Base-by-base conservation (phyloP, 495 filamentous ascomycete species). In the Podospora conica region DNA sequence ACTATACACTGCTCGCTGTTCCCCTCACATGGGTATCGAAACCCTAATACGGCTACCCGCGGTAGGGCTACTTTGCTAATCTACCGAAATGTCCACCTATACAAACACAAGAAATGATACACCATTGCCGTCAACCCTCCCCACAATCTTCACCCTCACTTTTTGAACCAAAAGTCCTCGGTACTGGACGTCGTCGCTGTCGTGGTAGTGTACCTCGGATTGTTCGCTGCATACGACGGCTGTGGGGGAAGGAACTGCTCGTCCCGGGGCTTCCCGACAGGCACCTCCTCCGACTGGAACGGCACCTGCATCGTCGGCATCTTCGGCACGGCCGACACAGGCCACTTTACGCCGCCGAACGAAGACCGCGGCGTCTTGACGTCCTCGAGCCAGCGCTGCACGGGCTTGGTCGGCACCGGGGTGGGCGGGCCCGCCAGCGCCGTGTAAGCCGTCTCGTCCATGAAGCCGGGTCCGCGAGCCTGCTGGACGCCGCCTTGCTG, bases 381-480 rank as follows among this genome's bases (percentile, higher is more conserved):
- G 11, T 27, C 65, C 18, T 64, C 58, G 12, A 72, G 58, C 70
- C 70, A 73, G 15, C 48, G 40, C 33, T 64, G 55, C 21, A 70
- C 66, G 1, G 68, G 70, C 55, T 70, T 69, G 9, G 27, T 23
- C 22, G 53, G 54, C 0, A 28, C 25, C 1, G 70, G 68, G 3
- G 70, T 67, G 2, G 31, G 64, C 10, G 65, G 64, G 12, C 70
- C 68, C 4, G 66, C 69, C 0, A 71, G 60, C 7, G 71, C 66
- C 4, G 57, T 60, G 40, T 71, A 73, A 0, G 69, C 63, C 21
- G 69, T 68, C 25, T 71, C 69, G 55, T 73, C 68, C 59, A 69
- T 31, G 28, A 69, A 66, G 20, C 53, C 60, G 22, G 27, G 53
- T 25, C 28, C 15, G 57, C 29, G n/a, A 25, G 31, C 40, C 40